These are phyloP conservation scores for Daphne laureola DNA, from an alignment of 441 rosid genomes.

Conservation along the genomic window DNA sequence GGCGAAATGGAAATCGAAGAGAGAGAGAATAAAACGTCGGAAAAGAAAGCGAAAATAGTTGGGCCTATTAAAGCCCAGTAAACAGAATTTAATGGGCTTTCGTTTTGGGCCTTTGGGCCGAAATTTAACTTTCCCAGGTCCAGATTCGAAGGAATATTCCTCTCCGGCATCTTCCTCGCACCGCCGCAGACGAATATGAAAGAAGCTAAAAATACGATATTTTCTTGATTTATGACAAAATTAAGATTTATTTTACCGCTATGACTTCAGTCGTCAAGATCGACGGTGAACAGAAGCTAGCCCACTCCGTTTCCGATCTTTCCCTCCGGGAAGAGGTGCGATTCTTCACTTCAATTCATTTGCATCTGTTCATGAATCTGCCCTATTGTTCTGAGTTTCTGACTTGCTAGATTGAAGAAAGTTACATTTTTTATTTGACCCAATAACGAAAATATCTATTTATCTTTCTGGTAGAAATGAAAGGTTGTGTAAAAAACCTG, in stretches of 20 bases:
- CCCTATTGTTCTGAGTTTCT: not conserved
- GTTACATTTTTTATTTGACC: not conserved
- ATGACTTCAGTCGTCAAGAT: constrained; percentile 27
- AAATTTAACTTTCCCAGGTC: not conserved
- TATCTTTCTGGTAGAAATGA: no score
- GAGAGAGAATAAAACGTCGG: no score
- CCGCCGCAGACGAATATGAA: no score
- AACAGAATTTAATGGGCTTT: no score
- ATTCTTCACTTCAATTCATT: not conserved
- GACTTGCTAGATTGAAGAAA: not conserved
- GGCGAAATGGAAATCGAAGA: no score
- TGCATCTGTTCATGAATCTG: not conserved
- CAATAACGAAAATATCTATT: not conserved
- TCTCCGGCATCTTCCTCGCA: not conserved
- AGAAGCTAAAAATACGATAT: no score
- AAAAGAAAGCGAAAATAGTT: no score
- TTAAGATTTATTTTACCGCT: no score
- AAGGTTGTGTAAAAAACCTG: not conserved
- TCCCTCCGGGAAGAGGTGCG: constrained; percentile 32
- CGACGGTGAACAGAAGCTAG: constrained; percentile 22
- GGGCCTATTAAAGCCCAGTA: no score
- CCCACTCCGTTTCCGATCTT: constrained; percentile 16
- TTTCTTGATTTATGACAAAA: no score
- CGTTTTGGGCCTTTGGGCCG: not conserved
- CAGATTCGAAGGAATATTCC: constrained; percentile 8